These are phyloP conservation scores for Boletellus ananas DNA, from an alignment of 768 basidiomycete species.

Conservation along the genomic window DNA sequence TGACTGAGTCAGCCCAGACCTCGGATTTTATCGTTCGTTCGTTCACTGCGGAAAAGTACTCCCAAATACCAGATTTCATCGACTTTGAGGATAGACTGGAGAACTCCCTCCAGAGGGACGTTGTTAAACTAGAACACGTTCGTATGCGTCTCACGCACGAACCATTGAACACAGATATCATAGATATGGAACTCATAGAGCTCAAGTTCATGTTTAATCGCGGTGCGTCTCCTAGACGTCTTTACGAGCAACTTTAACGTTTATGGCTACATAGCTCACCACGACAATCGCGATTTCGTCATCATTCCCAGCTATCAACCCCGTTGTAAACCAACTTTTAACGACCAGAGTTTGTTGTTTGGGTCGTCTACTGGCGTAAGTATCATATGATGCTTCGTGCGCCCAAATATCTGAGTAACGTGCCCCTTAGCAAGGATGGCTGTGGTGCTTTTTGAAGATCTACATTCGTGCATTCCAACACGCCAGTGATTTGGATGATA, in stretches of 20 bases:
- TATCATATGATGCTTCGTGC: slow-evolving; percentile 5
- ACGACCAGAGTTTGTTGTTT: slow-evolving; percentile 67
- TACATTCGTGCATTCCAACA: slow-evolving; percentile 78
- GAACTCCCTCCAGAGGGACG: slow-evolving; percentile 80
- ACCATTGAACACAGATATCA: slow-evolving; percentile 59
- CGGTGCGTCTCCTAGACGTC: slow-evolving; percentile 38
- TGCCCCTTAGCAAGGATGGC: slow-evolving; percentile 59
- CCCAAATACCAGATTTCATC: slow-evolving; percentile 87
- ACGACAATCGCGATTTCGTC: slow-evolving; percentile 84
- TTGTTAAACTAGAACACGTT: slow-evolving; percentile 78
- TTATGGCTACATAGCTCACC: slow-evolving; percentile 48
- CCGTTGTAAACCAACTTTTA: slow-evolving; percentile 43
- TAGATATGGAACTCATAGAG: slow-evolving; percentile 82
- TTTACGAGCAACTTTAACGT: slow-evolving; percentile 4
- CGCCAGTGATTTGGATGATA: slow-evolving; percentile 76
- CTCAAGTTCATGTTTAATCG: slow-evolving; percentile 80
- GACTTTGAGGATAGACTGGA: slow-evolving; percentile 76
- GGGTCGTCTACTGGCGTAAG: slow-evolving; percentile 60
- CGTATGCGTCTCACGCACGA: slow-evolving; percentile 82
- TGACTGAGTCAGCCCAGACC: slow-evolving; percentile 43
- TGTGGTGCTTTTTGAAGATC: slow-evolving; percentile 64
- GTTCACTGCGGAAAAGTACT: slow-evolving; percentile 77
- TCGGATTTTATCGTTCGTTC: slow-evolving; percentile 78
- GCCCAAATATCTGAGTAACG: background rate
- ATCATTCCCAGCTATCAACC: slow-evolving; percentile 82